Conservation (phyloP, 2,329 filamentous ascomycete species). For the Fusarium sambucinum region DNA sequence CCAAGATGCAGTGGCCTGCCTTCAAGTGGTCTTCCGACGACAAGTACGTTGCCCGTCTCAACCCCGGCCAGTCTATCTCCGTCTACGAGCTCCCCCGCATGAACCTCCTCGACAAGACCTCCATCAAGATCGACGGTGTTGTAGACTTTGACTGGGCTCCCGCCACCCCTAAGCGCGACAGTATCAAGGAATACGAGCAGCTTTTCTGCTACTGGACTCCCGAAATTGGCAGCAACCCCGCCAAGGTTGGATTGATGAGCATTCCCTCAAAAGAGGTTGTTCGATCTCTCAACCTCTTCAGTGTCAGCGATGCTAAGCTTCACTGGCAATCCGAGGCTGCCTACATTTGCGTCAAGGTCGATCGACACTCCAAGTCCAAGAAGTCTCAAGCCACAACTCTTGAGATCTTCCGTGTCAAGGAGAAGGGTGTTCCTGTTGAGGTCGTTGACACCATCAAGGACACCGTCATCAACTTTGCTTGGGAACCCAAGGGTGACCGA, state of each 20-base stretch:
- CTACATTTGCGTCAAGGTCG: constrained; percentile 98
- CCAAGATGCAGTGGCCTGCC: constrained; percentile 96
- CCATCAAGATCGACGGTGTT: constrained; percentile 95
- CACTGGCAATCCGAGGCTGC: constrained; percentile 97
- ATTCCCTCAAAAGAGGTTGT: constrained; percentile 95
- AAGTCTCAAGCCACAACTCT: constrained; percentile 97
- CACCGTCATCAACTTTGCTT: constrained; percentile 99
- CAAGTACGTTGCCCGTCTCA: constrained; percentile 94
- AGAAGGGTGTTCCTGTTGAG: constrained; percentile 98
- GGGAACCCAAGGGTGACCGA: constrained; percentile 97
- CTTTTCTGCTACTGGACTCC: constrained; percentile 99
- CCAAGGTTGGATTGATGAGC: constrained; percentile 96
- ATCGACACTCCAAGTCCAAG: constrained; percentile 98
- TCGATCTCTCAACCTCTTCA: constrained; percentile 96
- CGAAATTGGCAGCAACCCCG: constrained; percentile 96
- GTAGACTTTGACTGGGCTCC: constrained; percentile 99
- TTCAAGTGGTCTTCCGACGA: constrained; percentile 99
- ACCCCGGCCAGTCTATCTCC: constrained; percentile 87
- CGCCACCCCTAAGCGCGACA: constrained; percentile 81
- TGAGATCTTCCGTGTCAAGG: constrained; percentile 96
- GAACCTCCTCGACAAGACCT: constrained; percentile 89
- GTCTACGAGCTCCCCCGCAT: constrained; percentile 91
- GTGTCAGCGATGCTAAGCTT: constrained; percentile 95
- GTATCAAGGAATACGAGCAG: constrained; percentile 92
- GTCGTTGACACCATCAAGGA: constrained; percentile 98